Conservation (phyloP, 352 stramenopile genomes). For the Globisporangium rhizosaccharum region DNA sequence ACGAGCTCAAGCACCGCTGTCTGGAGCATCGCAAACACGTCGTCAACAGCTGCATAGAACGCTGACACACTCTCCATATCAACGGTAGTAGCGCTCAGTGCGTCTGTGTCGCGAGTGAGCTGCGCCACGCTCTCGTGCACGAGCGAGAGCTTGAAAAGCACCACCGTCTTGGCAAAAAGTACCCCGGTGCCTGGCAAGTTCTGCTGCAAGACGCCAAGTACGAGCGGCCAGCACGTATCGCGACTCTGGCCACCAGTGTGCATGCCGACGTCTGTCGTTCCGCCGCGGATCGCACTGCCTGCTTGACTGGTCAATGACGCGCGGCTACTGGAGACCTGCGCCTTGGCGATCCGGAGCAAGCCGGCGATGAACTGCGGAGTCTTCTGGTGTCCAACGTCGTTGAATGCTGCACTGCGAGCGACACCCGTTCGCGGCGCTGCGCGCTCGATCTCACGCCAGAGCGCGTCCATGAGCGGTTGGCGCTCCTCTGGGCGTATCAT, state of each 20-base stretch:
- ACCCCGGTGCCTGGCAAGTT: conserved; percentile 25
- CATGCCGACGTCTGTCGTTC: conserved; percentile 42
- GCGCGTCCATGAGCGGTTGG: conserved; percentile 6
- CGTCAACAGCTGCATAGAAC: conserved; percentile 10
- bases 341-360: conserved; percentile 18
- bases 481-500: conserved; percentile 15
- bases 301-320: no score
- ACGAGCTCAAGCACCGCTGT: background rate
- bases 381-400: conserved; percentile 37
- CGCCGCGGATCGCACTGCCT: conserved; percentile 13
- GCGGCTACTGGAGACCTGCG: background rate
- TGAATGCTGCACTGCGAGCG: conserved; percentile 23
- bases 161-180: conserved; percentile 31
- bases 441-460: conserved; percentile 18
- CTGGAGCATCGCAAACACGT: conserved; percentile 17
- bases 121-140: no score
- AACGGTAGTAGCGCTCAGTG: background rate
- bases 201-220: conserved; percentile 26
- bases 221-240: conserved; percentile 53
- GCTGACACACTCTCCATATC: background rate
- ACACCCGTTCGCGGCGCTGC: conserved; percentile 19
- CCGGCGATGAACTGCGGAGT: conserved; percentile 45
- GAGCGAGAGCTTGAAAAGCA: conserved; percentile 20
- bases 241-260: conserved; percentile 37
- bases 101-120: background rate